These are phyloP conservation scores for Blastobotrys apis DNA, from an alignment of 1,139 yeast genomes.

Conservation along the genomic window DNA sequence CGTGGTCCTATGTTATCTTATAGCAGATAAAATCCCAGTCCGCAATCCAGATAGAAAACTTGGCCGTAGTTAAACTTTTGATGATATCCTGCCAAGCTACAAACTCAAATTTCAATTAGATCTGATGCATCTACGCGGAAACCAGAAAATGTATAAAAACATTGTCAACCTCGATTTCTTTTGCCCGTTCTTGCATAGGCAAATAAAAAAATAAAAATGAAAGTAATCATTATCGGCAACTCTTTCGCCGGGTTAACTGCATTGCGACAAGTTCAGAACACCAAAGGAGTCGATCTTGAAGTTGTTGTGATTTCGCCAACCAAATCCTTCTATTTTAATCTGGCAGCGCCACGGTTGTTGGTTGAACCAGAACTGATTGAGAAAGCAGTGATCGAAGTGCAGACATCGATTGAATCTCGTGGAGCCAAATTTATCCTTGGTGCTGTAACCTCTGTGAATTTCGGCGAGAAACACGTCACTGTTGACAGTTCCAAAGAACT, in stretches of 20 bases:
- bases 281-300: not conserved
- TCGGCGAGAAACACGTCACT: conserved; percentile 28
- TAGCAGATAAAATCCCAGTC: too few relatives aligned
- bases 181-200: not conserved
- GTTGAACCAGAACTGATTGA: conserved; percentile 23
- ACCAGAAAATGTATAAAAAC: too few relatives aligned
- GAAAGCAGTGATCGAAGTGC: conserved; percentile 18
- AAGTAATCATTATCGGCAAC: conserved; percentile 2
- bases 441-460: conserved; percentile 30
- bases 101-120: too few relatives aligned
- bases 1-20: too few relatives aligned
- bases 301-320: conserved; percentile 24
- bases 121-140: too few relatives aligned
- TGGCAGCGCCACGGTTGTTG: conserved; percentile 29
- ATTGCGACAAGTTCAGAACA: not conserved
- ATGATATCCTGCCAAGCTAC: too few relatives aligned
- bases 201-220: not conserved
- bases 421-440: conserved; percentile 29
- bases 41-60: too few relatives aligned
- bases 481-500: conserved; percentile 34
- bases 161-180: too few relatives aligned
- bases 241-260: conserved; percentile 1
- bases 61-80: too few relatives aligned
- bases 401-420: conserved; percentile 17
- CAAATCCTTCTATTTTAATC: conserved; percentile 19